Base-by-base conservation (phyloP, 169 alveolate genomes). In the Eimeria zaria region DNA sequence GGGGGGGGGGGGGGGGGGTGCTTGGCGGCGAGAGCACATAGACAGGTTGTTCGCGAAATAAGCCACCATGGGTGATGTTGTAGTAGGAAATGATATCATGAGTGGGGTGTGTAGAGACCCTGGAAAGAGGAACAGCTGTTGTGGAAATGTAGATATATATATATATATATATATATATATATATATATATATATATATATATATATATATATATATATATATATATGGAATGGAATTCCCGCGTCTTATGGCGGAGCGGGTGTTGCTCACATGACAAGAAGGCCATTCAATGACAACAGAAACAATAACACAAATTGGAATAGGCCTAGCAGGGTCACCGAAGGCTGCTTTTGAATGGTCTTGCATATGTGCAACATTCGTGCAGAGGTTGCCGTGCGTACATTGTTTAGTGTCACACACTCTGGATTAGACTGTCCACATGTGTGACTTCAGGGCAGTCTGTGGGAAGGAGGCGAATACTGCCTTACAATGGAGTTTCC, bases 381-480 rank as follows among this genome's bases (percentile, higher is more conserved):
- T 51, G 16, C 7, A 18, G 51, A n/a, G n/a, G 14, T n/a, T 41
- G 53, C 39, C 53, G 7, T 73, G 3, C 33, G n/a, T 39, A 4
- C 55, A 16, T 39, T 39, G 53, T 14, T 0, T 39, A 39, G 51
- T 39, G 12, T 4, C 33, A 16, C 33, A 2, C 18, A 73, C 55
- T 39, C n/a, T 39, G 53, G 30, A n/a, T 7, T 30, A 14, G 78
- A 20, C 33, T 39, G 33, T 73, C 33, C 55, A 33, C 9, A 20
- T 67, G 12, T 73, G 83, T 83, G 39, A 9, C 39, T 11, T 30
- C 97, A 96, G 98, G 98, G 99, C 89, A 97, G 99, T 84, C 98
- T 98, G 36, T 99, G 99, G 99, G 99, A 99, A 97, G 99, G 99
- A 16, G 99, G 99, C 11, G 99, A 99, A 91, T 99, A 99, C 97